Conservation (phyloP, 2,329 filamentous ascomycete species). For the Pseudomassariella vexata region DNA sequence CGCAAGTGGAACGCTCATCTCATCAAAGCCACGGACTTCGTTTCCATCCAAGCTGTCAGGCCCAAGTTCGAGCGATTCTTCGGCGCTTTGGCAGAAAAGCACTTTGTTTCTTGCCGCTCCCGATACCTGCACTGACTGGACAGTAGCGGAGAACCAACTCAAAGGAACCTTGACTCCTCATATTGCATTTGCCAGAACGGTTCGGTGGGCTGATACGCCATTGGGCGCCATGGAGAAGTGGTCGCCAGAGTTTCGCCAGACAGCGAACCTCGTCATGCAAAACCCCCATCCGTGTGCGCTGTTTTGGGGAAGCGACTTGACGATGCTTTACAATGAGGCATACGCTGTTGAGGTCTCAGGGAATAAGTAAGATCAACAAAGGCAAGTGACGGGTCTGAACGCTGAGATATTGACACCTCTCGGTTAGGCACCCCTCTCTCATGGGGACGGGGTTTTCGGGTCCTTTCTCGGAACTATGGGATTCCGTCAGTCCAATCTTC, state of each 20-base stretch:
- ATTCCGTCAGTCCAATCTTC: constrained; percentile 23
- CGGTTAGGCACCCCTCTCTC: constrained; percentile 52
- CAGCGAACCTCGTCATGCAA: constrained; percentile 29
- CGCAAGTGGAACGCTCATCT: constrained; percentile 3
- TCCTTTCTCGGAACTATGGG: constrained; percentile 48
- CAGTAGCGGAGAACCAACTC: constrained; percentile 18
- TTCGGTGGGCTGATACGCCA: constrained; percentile 37
- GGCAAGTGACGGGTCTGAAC: too few relatives aligned
- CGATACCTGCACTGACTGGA: constrained; percentile 30
- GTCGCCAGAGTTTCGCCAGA: constrained; percentile 37
- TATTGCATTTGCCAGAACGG: constrained; percentile 20
- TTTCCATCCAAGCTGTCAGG: not conserved
- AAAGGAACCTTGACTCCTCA: constrained; percentile 24
- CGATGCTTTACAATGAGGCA: constrained; percentile 60
- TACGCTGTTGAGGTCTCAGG: constrained; percentile 51
- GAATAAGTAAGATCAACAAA: constrained; percentile 40
- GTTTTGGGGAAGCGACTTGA: constrained; percentile 57
- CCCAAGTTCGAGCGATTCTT: constrained; percentile 21
- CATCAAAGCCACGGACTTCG: constrained; percentile 1
- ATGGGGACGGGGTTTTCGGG: constrained; percentile 53
- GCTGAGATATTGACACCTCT: too few relatives aligned
- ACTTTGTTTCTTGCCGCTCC: constrained; percentile 22
- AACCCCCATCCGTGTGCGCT: constrained; percentile 42
- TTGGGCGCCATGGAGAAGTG: constrained; percentile 37
- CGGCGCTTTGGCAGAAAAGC: constrained; percentile 19